A percentile compares a stretch with the other conserved stretches of the same genome.
Evolutionary conservation across 176 grass and related monocot species (phyloP).

Genomic region (Musa troglodytarum): DNA sequence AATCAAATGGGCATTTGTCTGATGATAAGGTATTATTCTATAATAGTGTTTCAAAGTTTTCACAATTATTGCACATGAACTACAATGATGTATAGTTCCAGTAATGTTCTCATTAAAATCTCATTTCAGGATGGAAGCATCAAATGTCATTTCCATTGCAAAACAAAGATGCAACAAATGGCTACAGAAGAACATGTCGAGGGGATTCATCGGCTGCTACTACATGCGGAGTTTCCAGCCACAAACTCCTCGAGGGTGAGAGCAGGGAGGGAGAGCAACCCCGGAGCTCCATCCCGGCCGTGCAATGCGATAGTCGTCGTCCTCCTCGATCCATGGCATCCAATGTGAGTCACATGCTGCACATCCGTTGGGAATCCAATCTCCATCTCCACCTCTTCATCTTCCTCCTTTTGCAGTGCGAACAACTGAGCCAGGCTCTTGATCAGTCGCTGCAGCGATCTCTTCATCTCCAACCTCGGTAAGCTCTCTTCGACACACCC

Average conservation of each 20-base stretch:
- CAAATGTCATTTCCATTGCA: not conserved
- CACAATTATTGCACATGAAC: too few relatives aligned
- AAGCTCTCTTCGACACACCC: not conserved
- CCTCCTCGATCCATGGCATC: not conserved
- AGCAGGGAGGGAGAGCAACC: not conserved
- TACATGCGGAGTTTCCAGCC: not conserved
- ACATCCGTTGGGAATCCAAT: conserved; percentile 5
- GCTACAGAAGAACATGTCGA: not conserved
- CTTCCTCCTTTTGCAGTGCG: conserved; percentile 5
- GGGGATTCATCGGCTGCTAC: not conserved
- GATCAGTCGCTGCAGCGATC: conserved; percentile 6
- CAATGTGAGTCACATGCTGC: conserved; percentile 13
- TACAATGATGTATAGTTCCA: too few relatives aligned
- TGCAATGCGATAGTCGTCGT: not conserved
- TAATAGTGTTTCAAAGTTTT: too few relatives aligned
- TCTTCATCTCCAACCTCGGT: not conserved
- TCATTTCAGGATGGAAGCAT: too few relatives aligned
- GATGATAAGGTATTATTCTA: too few relatives aligned
- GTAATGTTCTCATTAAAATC: too few relatives aligned
- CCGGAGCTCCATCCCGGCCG: not conserved
- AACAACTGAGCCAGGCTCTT: conserved; percentile 11
- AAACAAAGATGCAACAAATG: too few relatives aligned
- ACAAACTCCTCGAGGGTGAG: not conserved
- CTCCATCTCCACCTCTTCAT: conserved; percentile 3
- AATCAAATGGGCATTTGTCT: too few relatives aligned